A percentile compares a stretch with the other conserved stretches of the same genome.
phyloP scores from a whole-genome alignment of 1,139 yeast species.

The Zygoascus sp. region DNA sequence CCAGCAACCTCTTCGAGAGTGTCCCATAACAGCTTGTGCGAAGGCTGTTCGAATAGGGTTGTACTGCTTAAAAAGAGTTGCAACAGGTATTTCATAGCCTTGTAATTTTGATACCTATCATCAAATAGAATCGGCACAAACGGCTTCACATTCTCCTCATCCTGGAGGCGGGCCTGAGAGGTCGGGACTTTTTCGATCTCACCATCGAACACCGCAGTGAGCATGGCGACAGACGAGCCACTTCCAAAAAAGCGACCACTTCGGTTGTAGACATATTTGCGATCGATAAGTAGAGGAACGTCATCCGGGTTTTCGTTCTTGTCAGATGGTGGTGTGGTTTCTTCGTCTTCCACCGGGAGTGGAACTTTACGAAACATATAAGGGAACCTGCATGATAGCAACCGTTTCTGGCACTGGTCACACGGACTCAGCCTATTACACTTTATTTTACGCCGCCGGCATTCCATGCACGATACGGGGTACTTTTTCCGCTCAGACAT shows the following conservation, averaged over 20 bases:
- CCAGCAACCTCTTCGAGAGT: neutral
- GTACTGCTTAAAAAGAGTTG: neutral
- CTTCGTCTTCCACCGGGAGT: constrained; percentile 5
- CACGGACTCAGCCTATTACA: neutral
- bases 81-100: neutral
- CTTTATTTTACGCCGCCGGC: constrained; percentile 4
- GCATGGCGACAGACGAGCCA: constrained; percentile 7
- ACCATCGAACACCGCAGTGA: constrained; percentile 1
- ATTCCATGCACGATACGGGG: constrained; percentile 2
- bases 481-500: constrained; percentile 1
- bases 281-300: neutral
- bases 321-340: neutral
- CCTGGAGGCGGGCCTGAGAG: neutral
- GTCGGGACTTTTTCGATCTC: neutral
- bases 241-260: constrained; percentile 5
- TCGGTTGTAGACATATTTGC: neutral
- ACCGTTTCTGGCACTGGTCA: constrained; percentile 5
- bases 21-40: neutral
- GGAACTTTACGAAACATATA: constrained; percentile 7
- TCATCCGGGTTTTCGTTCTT: neutral
- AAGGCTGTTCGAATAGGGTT: neutral
- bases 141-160: neutral
- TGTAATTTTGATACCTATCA: neutral
- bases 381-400: constrained; percentile 5
- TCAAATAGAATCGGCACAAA: neutral